Conservation (phyloP, 1,284 basidiomycete species). For the Phellopilus nigrolimitatus region DNA sequence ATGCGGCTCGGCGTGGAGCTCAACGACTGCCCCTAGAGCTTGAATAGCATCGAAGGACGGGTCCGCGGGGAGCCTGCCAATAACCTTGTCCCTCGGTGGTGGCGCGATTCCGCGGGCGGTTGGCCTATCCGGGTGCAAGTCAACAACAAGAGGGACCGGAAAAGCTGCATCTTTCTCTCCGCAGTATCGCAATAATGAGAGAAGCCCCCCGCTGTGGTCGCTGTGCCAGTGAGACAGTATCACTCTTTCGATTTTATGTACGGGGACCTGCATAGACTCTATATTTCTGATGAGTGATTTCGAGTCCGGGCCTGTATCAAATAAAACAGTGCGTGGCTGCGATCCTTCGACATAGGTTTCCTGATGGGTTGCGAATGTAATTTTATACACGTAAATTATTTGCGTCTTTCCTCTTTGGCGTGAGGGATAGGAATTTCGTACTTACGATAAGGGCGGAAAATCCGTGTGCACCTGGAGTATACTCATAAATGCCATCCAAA, state of each 20-base stretch:
- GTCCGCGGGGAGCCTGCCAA: conserved; percentile 59
- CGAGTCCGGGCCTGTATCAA: conserved; percentile 79
- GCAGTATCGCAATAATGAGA: conserved; percentile 53
- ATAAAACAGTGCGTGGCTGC: conserved; percentile 51
- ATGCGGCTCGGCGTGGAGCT: conserved; percentile 55
- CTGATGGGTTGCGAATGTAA: conserved; percentile 30
- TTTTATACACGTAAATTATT: conserved; percentile 1
- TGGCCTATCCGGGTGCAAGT: conserved; percentile 74
- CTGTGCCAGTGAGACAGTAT: conserved; percentile 81
- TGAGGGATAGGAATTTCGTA: neutral
- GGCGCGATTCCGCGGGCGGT: conserved; percentile 69
- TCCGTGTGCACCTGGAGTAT: conserved; percentile 65
- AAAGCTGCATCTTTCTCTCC: conserved; percentile 14
- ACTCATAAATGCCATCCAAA: neutral
- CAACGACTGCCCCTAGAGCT: conserved; percentile 49
- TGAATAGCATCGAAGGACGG: conserved; percentile 67
- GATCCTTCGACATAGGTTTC: conserved; percentile 49
- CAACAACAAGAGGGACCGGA: conserved; percentile 46
- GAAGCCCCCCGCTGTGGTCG: conserved; percentile 75
- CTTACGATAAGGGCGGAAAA: conserved; percentile 73
- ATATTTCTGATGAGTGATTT: conserved; percentile 67
- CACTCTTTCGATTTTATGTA: conserved; percentile 54
- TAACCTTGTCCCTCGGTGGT: conserved; percentile 50
- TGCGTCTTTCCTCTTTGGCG: too few species aligned
- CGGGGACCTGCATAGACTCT: conserved; percentile 50